Evolutionary conservation across 1,284 basidiomycete species (phyloP).

Genomic region (Ganoderma resinaceum): DNA sequence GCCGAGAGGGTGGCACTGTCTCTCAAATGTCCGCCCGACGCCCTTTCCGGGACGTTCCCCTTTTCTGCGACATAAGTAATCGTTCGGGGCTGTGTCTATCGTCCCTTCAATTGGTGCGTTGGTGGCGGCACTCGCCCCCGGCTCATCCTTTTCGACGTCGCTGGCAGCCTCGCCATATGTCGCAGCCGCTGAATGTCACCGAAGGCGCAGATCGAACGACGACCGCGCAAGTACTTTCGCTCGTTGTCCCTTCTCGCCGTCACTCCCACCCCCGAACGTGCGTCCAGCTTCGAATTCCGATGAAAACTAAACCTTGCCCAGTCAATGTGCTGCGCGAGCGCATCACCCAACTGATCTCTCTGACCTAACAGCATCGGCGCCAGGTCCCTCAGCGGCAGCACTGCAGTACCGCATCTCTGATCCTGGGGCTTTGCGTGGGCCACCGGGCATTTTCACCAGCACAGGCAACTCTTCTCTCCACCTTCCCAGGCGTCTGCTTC

Average conservation of each 20-base stretch:
- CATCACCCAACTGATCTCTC: constrained; percentile 5
- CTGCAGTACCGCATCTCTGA: constrained; percentile 10
- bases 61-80: background rate
- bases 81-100: background rate
- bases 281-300: constrained; percentile 6
- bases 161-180: background rate
- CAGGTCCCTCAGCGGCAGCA: background rate
- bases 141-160: background rate
- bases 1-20: constrained; percentile 18
- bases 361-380: constrained; percentile 15
- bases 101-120: background rate
- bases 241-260: constrained; percentile 5
- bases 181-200: background rate
- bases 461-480: background rate
- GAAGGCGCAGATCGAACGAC: background rate
- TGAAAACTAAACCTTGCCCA: background rate
- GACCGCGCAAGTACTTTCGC: background rate
- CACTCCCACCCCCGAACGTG: constrained; percentile 17
- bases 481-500: background rate
- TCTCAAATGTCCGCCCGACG: constrained; percentile 3
- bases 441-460: constrained; percentile 5
- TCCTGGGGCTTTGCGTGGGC: background rate
- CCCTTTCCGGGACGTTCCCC: background rate
- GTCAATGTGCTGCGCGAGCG: constrained; percentile 8
- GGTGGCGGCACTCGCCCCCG: background rate